Percentiles rank a stretch among this genome's conserved stretches.
phyloP scores from a whole-genome alignment of 495 filamentous ascomycete species.

The Cairneyella variabilis region DNA sequence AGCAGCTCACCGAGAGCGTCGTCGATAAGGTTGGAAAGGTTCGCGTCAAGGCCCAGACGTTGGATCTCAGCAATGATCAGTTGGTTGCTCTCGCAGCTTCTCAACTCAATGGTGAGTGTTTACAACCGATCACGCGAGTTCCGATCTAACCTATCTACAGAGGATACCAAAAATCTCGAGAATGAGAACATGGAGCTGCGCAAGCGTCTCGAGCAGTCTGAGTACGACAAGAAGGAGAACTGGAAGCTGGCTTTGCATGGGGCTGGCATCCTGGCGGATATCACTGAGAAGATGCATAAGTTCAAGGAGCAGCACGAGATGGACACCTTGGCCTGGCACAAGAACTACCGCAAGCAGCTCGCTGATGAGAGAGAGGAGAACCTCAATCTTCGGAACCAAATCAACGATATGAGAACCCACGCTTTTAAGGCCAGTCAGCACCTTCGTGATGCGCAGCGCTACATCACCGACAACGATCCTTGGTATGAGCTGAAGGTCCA shows the following conservation, averaged over 20 bases:
- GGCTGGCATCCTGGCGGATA: constrained; percentile 37
- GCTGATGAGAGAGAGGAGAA: constrained; percentile 55
- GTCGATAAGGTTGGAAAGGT: constrained; percentile 58
- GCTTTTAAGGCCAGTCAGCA: constrained; percentile 44
- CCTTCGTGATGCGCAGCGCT: constrained; percentile 44
- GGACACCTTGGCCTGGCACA: constrained; percentile 45
- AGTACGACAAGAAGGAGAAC: constrained; percentile 41
- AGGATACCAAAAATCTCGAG: constrained; percentile 40
- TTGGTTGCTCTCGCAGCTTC: constrained; percentile 42
- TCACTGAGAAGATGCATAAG: constrained; percentile 46
- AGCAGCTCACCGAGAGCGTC: constrained; percentile 69
- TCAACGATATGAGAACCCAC: constrained; percentile 52
- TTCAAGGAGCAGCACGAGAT: constrained; percentile 46
- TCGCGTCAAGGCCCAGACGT: constrained; percentile 41
- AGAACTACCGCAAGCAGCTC: constrained; percentile 50
- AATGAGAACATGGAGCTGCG: constrained; percentile 45
- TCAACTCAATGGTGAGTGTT: constrained; percentile 42
- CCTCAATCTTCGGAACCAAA: constrained; percentile 48
- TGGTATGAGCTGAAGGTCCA: constrained; percentile 44
- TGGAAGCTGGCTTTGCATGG: constrained; percentile 38
- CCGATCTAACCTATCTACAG: constrained; percentile 18
- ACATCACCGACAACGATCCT: constrained; percentile 42
- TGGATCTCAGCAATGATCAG: constrained; percentile 47
- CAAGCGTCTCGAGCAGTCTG: constrained; percentile 48
- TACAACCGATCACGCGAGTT: background rate